These are phyloP conservation scores for Pyrenochaeta sp. DNA, from an alignment of 2,329 filamentous ascomycete species.

Conservation along the genomic window DNA sequence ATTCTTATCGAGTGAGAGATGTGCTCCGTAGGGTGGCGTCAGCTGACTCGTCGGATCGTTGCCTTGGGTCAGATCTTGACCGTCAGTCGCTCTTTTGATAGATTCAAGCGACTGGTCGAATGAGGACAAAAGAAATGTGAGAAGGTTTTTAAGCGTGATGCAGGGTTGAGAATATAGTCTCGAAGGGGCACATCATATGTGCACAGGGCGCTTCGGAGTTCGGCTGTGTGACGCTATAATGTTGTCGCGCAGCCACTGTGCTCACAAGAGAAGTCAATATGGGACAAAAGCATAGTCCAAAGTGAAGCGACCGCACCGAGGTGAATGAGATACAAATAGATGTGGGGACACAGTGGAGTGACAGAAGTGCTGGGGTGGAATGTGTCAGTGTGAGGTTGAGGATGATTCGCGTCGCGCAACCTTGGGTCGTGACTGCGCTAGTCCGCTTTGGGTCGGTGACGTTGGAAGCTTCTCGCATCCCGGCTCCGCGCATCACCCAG, in stretches of 20 bases:
- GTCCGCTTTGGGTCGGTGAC: no score
- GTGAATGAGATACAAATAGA: conserved; percentile 6
- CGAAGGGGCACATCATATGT: conserved; percentile 32
- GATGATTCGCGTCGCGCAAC: conserved; percentile 22
- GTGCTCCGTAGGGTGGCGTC: conserved; percentile 21
- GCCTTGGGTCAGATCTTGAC: conserved; percentile 20
- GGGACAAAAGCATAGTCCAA: conserved; percentile 11
- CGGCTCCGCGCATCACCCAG: no score
- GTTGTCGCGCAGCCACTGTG: conserved; percentile 14
- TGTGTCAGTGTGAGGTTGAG: conserved; percentile 13
- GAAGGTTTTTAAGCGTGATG: conserved; percentile 16
- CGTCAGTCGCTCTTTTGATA: conserved; percentile 4
- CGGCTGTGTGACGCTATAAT: conserved; percentile 25
- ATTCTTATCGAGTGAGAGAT: conserved; percentile 2
- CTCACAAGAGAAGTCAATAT: conserved; percentile 3
- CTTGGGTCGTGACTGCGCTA: no score
- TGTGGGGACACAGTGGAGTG: conserved; percentile 14
- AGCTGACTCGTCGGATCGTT: conserved; percentile 33
- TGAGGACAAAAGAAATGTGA: conserved; percentile 8
- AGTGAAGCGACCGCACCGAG: conserved; percentile 19
- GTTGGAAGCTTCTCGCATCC: no score
- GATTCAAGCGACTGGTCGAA: conserved; percentile 7
- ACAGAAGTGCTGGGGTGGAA: conserved; percentile 25
- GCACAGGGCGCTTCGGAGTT: conserved; percentile 26
- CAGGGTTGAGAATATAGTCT: conserved; percentile 21